phyloP scores from a whole-genome alignment of 75 land plant species.

The Picea sitchensis region DNA sequence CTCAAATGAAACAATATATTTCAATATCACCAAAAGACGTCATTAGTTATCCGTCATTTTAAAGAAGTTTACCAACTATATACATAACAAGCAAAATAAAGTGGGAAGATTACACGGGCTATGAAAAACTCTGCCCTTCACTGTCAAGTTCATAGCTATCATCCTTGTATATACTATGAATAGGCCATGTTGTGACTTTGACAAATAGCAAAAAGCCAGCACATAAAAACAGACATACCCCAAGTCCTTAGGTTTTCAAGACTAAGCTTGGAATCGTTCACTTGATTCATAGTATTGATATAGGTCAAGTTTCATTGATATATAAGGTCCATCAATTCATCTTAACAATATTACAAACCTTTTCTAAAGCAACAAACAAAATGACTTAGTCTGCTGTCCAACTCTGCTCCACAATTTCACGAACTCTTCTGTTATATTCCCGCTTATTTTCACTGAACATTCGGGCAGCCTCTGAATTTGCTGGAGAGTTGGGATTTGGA shows the following conservation, averaged over 20 bases:
- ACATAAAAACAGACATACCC: slow-evolving; percentile 6
- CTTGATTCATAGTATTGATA: not conserved
- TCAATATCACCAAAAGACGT: not conserved
- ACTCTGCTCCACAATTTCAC: slow-evolving; percentile 60
- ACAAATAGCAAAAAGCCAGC: slow-evolving; percentile 3
- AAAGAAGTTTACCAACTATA: not conserved
- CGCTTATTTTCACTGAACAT: slow-evolving; percentile 65
- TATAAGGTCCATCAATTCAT: slow-evolving; percentile 2
- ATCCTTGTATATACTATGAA: slow-evolving; percentile 6
- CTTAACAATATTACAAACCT: slow-evolving; percentile 10
- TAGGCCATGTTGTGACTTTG: not conserved
- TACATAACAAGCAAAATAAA: slow-evolving; percentile 5
- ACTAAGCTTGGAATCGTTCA: slow-evolving; percentile 10
- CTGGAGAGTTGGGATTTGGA: slow-evolving; percentile 63
- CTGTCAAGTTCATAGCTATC: slow-evolving; percentile 6
- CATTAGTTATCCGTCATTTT: not conserved
- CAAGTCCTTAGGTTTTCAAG: not conserved
- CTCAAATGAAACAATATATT: not conserved
- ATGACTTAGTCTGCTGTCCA: slow-evolving; percentile 44
- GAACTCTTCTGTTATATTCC: slow-evolving; percentile 57
- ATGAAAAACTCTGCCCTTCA: slow-evolving; percentile 10
- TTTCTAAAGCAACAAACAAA: not conserved
- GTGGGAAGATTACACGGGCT: slow-evolving; percentile 8
- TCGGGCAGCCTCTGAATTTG: slow-evolving; percentile 65
- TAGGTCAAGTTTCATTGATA: slow-evolving; percentile 9